Conservation (phyloP, 495 filamentous ascomycete genomes). For the Aspergillus sclerotioniger region DNA sequence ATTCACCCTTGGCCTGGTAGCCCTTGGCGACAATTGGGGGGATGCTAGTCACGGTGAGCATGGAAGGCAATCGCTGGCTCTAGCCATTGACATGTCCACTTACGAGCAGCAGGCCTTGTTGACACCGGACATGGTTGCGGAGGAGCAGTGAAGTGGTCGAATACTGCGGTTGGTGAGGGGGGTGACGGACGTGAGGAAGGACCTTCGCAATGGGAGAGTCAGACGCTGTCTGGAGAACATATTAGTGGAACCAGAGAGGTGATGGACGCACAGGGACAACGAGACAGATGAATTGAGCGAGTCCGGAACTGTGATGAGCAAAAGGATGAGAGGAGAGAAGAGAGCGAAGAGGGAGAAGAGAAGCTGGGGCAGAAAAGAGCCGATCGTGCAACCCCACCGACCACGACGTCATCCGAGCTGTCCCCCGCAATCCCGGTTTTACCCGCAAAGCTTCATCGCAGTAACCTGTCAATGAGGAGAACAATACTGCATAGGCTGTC, state of each 20-base stretch:
- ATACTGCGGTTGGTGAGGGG: background rate
- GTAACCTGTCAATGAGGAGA: background rate
- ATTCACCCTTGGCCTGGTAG: slow-evolving; percentile 60
- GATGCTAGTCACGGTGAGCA: slow-evolving; percentile 30
- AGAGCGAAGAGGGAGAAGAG: background rate
- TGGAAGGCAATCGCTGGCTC: background rate
- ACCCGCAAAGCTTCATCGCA: background rate
- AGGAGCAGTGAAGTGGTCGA: slow-evolving; percentile 24
- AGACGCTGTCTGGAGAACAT: slow-evolving; percentile 11
- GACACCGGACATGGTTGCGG: slow-evolving; percentile 42
- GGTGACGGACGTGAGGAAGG: background rate
- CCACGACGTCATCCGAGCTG: slow-evolving; percentile 1
- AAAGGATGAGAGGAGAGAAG: background rate
- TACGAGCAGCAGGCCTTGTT: slow-evolving; percentile 51
- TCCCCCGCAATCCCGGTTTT: background rate
- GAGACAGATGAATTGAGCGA: background rate
- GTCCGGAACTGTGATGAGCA: background rate
- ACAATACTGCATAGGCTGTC: too few species aligned
- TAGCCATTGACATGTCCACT: slow-evolving; percentile 14
- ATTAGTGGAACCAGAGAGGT: background rate
- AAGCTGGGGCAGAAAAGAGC: background rate
- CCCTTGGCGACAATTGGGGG: slow-evolving; percentile 55
- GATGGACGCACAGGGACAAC: background rate
- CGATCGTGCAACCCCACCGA: background rate
- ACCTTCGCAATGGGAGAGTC: slow-evolving; percentile 12